Percentiles rank a stretch among this genome's conserved stretches.
These are phyloP conservation scores for Lentithecium fluviatile DNA, from an alignment of 495 filamentous ascomycete species.

Conservation along the genomic window DNA sequence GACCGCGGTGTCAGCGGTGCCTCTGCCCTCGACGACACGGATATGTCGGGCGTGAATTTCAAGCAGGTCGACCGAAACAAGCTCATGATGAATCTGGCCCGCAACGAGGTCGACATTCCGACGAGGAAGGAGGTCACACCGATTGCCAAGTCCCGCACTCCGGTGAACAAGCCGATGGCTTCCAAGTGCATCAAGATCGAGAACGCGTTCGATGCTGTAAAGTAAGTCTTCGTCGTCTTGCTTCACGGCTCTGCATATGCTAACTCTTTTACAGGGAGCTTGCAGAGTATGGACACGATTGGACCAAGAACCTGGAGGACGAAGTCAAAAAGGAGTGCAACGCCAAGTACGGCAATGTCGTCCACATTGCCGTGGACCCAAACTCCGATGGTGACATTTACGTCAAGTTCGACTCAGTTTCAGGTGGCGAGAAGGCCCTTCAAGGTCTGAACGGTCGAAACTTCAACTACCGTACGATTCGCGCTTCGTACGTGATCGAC, in stretches of 20 bases:
- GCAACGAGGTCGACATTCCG: constrained; percentile 76
- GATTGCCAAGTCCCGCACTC: constrained; percentile 74
- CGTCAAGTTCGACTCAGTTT: constrained; percentile 93
- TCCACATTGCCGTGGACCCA: constrained; percentile 94
- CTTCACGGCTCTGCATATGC: constrained; percentile 25
- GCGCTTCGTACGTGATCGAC: constrained; percentile 92
- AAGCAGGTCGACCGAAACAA: constrained; percentile 97
- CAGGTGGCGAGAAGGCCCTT: constrained; percentile 94
- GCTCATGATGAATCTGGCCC: constrained; percentile 94
- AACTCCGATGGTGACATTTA: constrained; percentile 94
- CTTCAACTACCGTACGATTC: constrained; percentile 87
- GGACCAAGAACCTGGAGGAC: constrained; percentile 92
- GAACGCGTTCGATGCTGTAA: constrained; percentile 89
- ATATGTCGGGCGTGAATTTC: constrained; percentile 98
- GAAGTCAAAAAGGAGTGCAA: constrained; percentile 93
- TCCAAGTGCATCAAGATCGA: constrained; percentile 90
- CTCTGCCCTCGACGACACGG: constrained; percentile 95
- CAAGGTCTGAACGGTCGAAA: constrained; percentile 95
- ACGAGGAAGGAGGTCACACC: constrained; percentile 60
- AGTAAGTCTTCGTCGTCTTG: constrained; percentile 61
- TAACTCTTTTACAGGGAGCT: constrained; percentile 45
- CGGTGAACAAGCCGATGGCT: constrained; percentile 77
- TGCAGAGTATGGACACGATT: constrained; percentile 73
- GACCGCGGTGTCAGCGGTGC: constrained; percentile 87
- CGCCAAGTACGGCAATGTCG: constrained; percentile 93